These are phyloP conservation scores for Elaeis guineensis DNA, from an alignment of 176 grass and related monocot species.

Conservation along the genomic window DNA sequence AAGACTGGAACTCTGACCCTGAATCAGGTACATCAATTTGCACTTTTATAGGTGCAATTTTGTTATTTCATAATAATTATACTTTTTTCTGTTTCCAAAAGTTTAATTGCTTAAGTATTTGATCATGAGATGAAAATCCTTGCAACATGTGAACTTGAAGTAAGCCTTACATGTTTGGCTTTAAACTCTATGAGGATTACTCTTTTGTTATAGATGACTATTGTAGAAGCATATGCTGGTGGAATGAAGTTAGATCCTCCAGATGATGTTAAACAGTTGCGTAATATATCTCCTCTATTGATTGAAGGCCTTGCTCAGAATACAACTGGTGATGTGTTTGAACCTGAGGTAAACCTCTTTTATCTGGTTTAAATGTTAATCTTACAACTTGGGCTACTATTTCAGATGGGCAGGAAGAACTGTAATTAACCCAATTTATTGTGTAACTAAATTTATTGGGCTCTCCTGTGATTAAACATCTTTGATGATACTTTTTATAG, in stretches of 20 bases:
- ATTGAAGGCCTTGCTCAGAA: conserved; percentile 93
- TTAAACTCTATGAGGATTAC: conserved; percentile 15
- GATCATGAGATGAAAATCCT: neutral
- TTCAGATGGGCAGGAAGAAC: too few species aligned
- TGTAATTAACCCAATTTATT: too few species aligned
- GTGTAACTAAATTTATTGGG: too few species aligned
- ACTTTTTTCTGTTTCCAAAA: too few species aligned
- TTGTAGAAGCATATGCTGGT: conserved; percentile 71
- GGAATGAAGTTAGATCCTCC: conserved; percentile 52
- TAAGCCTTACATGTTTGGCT: neutral
- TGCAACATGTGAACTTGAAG: neutral
- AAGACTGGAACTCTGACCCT: conserved; percentile 95
- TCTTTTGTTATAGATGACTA: conserved; percentile 65
- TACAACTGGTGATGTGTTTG: conserved; percentile 78
- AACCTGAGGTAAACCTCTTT: conserved; percentile 50
- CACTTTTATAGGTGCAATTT: too few species aligned
- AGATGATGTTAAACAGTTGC: conserved; percentile 39
- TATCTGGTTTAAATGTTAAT: too few species aligned
- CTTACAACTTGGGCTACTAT: too few species aligned
- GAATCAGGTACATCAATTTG: conserved; percentile 59
- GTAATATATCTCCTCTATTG: conserved; percentile 32
- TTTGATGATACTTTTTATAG: too few species aligned
- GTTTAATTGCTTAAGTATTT: too few species aligned
- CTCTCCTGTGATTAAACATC: too few species aligned
- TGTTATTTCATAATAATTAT: too few species aligned